A percentile compares a stretch with the other conserved stretches of the same genome.
phyloP scores from a whole-genome alignment of 306 rosid species.

The Urtica urens region DNA sequence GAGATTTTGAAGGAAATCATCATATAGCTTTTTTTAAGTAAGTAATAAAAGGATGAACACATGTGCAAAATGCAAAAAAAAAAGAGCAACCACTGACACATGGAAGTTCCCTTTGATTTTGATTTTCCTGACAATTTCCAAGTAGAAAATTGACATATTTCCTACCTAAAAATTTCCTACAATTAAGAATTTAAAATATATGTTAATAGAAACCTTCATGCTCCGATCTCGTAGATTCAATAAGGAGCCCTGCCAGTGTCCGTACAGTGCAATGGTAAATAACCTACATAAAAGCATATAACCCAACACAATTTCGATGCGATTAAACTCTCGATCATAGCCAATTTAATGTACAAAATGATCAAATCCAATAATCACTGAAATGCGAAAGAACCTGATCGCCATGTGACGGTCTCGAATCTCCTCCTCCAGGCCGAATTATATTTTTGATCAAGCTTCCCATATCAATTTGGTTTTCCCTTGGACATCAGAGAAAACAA shows the following conservation, averaged over 20 bases:
- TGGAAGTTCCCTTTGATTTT: too few relatives aligned
- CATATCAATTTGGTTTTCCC: slow-evolving; percentile 68
- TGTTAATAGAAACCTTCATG: slow-evolving; percentile 67
- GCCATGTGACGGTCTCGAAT: slow-evolving; percentile 62
- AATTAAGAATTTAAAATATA: too few relatives aligned
- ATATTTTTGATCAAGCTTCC: slow-evolving; percentile 91
- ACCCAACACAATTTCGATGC: background rate
- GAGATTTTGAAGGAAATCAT: too few relatives aligned
- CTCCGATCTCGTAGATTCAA: slow-evolving; percentile 65
- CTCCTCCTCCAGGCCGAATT: slow-evolving; percentile 84
- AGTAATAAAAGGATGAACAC: too few relatives aligned
- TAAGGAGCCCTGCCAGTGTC: slow-evolving; percentile 80
- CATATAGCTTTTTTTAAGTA: too few relatives aligned
- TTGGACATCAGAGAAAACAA: slow-evolving; percentile 15
- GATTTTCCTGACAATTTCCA: too few relatives aligned
- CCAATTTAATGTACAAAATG: too few relatives aligned
- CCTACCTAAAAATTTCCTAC: too few relatives aligned
- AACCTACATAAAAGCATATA: slow-evolving; percentile 39
- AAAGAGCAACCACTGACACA: too few relatives aligned
- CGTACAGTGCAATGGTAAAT: slow-evolving; percentile 70
- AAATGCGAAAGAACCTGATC: slow-evolving; percentile 47
- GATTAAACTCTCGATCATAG: too few relatives aligned
- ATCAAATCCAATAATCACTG: too few relatives aligned
- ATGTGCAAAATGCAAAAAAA: slow-evolving; percentile 2
- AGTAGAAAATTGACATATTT: too few relatives aligned